Base-by-base conservation (phyloP, 2,329 filamentous ascomycete genomes). In the Fusarium udum region DNA sequence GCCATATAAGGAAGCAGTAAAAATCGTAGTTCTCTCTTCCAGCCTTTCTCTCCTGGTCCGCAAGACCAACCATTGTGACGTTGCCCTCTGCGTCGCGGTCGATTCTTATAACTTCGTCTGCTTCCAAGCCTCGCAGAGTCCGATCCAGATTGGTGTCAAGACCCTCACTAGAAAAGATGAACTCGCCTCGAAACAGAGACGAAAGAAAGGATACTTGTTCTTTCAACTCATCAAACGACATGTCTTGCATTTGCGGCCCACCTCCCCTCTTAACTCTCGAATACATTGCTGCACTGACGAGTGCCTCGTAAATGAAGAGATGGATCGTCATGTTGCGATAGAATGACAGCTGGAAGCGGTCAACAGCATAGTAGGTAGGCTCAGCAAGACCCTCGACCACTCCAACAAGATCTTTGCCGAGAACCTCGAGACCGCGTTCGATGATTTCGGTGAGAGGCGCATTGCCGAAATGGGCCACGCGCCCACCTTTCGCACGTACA, bases 291-390 rank as follows among this genome's bases (percentile, higher is more conserved):
- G 92, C 94, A 69, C 94, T 96, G 28, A 98, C 94, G 9, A 99
- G 86, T 0, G 95, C 93, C 80, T 98, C 95, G 5, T 94, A 92
- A 64, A 99, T 96, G 82, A 99, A 99, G 10, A 99, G 88, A 80
- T 99, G 96, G 70, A 99, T 99, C 0, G 95, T 98, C 96, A 98
- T 98, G 82, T 99, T 99, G 59, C 96, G 92, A 83, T 99, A 99
- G 82, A 99, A 99, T 1, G 95, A 97, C 15, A 99, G 88, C 80
- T 99, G 96, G 85, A 99, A 99, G 60, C 95, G 90, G 81, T 99
- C 96, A 43, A 98, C 95, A 9, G 96, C 96, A 78, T 94, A 97
- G 82, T 94, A 98, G 0, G 96, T 98, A 24, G 94, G 93, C 80
- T 99, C 96, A 0, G 93, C 92, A 10, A 99, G 84, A 1, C 92